Evolutionary conservation across 75 land plant species (phyloP).

Genomic region (Adiantum capillusveneris): DNA sequence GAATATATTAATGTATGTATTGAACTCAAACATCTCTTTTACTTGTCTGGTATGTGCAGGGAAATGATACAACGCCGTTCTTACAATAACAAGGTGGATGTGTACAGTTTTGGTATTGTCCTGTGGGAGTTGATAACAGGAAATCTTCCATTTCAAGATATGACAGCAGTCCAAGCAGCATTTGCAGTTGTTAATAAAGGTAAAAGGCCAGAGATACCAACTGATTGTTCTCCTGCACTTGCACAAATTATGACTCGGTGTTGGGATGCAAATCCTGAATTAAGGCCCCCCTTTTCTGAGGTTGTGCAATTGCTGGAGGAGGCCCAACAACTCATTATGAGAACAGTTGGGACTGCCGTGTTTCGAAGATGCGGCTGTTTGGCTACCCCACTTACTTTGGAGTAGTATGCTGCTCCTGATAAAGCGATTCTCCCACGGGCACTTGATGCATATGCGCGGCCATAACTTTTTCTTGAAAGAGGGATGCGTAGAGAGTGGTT

Average conservation of each 20-base stretch:
- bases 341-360: constrained; percentile 73
- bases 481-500: too few species aligned
- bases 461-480: too few species aligned
- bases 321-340: constrained; percentile 67
- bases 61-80: constrained; percentile 87
- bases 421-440: too few species aligned
- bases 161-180: constrained; percentile 92
- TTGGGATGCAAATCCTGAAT: constrained; percentile 85
- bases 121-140: constrained; percentile 90
- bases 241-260: constrained; percentile 77
- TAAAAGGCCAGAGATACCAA: constrained; percentile 62
- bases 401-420: too few species aligned
- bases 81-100: constrained; percentile 78
- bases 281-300: constrained; percentile 60
- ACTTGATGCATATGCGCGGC: too few species aligned
- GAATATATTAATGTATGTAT: too few species aligned
- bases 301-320: constrained; percentile 73
- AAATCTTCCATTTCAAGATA: constrained; percentile 71
- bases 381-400: constrained; percentile 61
- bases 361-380: constrained; percentile 66
- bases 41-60: too few species aligned
- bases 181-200: constrained; percentile 88
- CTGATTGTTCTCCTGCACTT: constrained; percentile 58
- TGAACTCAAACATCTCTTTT: too few species aligned
- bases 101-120: constrained; percentile 92